Base-by-base conservation (phyloP, 805 yeast genomes). In the Zygosaccharomyces pseudorouxii region DNA sequence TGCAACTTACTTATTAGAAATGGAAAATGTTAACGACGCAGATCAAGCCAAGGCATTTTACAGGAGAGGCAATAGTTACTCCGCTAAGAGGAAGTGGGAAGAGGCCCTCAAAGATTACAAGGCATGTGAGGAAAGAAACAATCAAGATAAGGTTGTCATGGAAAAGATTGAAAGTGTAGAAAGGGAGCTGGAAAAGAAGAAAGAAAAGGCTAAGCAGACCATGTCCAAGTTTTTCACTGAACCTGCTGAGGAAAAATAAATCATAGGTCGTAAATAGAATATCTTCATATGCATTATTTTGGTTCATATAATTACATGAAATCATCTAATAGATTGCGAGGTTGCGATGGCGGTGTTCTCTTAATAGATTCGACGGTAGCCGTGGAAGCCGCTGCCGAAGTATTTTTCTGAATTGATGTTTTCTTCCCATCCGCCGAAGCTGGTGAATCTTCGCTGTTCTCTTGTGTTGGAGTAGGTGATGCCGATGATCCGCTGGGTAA, bases 1-100 rank as follows among this genome's bases (percentile, higher is more conserved):
- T 60, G 71, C 83, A 14, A 70, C 75, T 0, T 84, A 69, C 57
- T 58, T 84, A 18, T 58, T 86, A 20, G 90, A 83, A 36, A 65
- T 76, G 67, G 73, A 70, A 1, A 59, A 61, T 28, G 59, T 67
- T 0, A 50, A 61, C 0, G 58, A 61, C 0, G 46, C 67, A 2
- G 86, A 82, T 38, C 64, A 60, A 56, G 84, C 86, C 1, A 83
- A 83, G 59, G 82, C 81, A 1, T 66, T 69, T 49, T 83, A 72
- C 58, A 74, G 89, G 67, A 73, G 74, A 53, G 87, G 82, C 0
- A 67, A 64, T 20, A 71, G 79, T 47, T 70, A 71, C 31, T 52
- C 67, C 1, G 73, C 71, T 8, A 57, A 74, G 49, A 77, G 72
- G 23, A 74, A 78, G 53, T 73, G 69, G 43, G 74, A 75, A 16